A percentile compares a stretch with the other conserved stretches of the same genome.
phyloP scores from a whole-genome alignment of 495 filamentous ascomycete species.

The Podospora comata region DNA sequence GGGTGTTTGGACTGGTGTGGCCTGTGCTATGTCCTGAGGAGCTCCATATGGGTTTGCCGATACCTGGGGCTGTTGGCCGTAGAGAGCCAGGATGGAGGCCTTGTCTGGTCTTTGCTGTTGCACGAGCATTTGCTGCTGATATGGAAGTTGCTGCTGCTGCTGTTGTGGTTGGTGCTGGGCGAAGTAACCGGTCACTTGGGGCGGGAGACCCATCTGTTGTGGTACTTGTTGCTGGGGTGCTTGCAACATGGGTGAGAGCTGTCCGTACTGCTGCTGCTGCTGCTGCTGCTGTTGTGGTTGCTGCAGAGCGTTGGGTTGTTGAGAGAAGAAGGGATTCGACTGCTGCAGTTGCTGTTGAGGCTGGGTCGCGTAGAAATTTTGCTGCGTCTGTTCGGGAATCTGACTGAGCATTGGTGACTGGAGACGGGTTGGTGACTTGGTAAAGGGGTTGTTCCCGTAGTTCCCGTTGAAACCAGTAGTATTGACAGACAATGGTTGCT shows the following conservation, averaged over 20 bases:
- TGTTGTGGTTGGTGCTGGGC: conserved; percentile 31
- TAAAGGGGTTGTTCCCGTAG: conserved; percentile 44
- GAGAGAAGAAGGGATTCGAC: conserved; percentile 57
- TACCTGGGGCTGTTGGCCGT: conserved; percentile 73
- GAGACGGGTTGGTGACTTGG: conserved; percentile 45
- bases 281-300: conserved; percentile 37
- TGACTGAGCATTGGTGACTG: conserved; percentile 45
- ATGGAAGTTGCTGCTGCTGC: conserved; percentile 27
- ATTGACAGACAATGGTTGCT: conserved; percentile 39
- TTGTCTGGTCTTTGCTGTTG: conserved; percentile 59
- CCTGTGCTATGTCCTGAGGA: conserved; percentile 16
- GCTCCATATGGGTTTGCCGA: conserved; percentile 49
- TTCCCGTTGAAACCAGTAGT: conserved; percentile 33
- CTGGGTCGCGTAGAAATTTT: conserved; percentile 44
- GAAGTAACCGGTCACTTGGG: conserved; percentile 24
- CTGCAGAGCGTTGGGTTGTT: conserved; percentile 29
- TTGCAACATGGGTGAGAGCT: background rate
- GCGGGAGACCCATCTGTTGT: conserved; percentile 28
- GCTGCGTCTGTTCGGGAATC: conserved; percentile 52
- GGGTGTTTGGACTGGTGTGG: conserved; percentile 21
- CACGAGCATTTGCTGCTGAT: conserved; percentile 32
- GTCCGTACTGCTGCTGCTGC: conserved; percentile 26
- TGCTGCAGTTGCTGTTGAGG: conserved; percentile 30
- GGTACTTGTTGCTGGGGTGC: conserved; percentile 26
- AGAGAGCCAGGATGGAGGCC: conserved; percentile 81